Percentiles rank a stretch among this genome's conserved stretches.
These are phyloP conservation scores for Cucurbita argyrosperma DNA, from an alignment of 306 rosid genomes.

Conservation along the genomic window DNA sequence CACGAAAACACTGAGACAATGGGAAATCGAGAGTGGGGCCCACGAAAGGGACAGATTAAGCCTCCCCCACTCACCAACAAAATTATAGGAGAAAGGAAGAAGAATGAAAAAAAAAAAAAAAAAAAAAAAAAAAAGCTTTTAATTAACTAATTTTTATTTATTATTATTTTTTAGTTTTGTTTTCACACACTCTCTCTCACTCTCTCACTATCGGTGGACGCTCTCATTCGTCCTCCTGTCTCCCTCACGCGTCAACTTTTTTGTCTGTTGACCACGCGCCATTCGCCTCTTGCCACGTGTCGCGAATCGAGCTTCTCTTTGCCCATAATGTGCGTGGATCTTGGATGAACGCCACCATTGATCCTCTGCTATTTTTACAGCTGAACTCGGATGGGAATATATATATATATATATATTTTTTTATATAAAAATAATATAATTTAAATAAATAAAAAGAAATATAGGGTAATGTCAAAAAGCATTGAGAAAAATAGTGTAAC, in stretches of 20 bases:
- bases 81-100: neutral
- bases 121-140: neutral
- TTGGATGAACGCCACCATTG: neutral
- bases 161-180: neutral
- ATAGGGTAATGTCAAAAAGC: too few species aligned
- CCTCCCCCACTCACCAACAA: constrained; percentile 1
- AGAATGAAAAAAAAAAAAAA: neutral
- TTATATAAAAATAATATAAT: too few species aligned
- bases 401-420: too few species aligned
- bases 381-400: too few species aligned
- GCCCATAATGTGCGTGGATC: neutral
- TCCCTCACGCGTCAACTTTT: neutral
- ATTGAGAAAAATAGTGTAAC: too few species aligned
- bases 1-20: neutral
- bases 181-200: neutral
- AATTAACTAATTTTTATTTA: neutral
- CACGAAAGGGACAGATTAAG: neutral
- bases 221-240: neutral
- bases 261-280: neutral
- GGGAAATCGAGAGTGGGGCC: constrained; percentile 4
- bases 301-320: neutral
- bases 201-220: neutral
- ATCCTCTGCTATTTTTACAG: neutral
- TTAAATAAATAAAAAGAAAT: too few species aligned
- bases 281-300: neutral